phyloP scores from a whole-genome alignment of 2,329 filamentous ascomycete genomes.

The Trichoderma endophyticum region DNA sequence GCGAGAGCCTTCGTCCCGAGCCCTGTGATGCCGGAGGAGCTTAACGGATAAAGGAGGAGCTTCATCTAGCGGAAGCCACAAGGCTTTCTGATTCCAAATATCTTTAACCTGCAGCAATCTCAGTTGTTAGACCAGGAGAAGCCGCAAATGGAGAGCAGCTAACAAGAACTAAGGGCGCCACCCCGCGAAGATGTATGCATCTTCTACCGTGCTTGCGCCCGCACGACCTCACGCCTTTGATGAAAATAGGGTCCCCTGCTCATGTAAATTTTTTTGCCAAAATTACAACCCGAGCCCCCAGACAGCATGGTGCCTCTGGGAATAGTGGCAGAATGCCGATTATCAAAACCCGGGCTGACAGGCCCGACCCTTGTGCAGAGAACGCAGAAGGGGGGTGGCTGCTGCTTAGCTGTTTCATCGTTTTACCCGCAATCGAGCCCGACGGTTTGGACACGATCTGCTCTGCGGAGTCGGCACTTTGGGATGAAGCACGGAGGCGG shows the following conservation, averaged over 20 bases:
- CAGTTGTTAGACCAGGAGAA: background rate
- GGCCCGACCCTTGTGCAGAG: background rate
- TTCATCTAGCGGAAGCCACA: background rate
- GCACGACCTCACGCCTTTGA: background rate
- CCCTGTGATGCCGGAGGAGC: background rate
- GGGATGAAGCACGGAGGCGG: background rate
- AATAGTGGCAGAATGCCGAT: background rate
- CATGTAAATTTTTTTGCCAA: background rate
- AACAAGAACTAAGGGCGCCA: background rate
- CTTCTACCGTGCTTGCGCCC: background rate
- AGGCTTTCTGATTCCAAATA: background rate
- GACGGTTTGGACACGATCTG: background rate
- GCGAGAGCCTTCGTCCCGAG: slow-evolving; percentile 5
- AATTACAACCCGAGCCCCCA: background rate
- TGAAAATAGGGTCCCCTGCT: background rate
- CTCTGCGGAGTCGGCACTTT: background rate
- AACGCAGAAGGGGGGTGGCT: background rate
- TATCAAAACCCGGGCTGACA: background rate
- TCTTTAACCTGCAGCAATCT: background rate
- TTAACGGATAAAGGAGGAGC: slow-evolving; percentile 12
- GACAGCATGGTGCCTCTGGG: background rate
- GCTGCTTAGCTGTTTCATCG: background rate
- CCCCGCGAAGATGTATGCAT: background rate
- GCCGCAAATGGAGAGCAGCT: background rate
- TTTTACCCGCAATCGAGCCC: background rate